Evolutionary conservation across 495 filamentous ascomycete genomes (phyloP).

Genomic region (Pyrenopolyporus hunteri): DNA sequence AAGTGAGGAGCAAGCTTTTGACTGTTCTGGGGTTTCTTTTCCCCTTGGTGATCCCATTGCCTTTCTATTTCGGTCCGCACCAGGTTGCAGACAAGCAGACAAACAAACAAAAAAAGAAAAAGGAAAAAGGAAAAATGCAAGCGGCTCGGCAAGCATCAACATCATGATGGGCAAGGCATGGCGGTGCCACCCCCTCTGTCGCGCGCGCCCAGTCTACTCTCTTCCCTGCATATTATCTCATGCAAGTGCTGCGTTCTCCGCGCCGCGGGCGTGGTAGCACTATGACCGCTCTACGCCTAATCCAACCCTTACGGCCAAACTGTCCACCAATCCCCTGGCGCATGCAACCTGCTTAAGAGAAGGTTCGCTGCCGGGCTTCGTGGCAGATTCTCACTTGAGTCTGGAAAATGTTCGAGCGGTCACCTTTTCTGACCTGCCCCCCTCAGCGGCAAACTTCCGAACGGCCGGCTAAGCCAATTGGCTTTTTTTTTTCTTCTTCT

Average conservation of each 20-base stretch:
- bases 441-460: conserved; percentile 38
- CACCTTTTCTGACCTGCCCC: conserved; percentile 24
- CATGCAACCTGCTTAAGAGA: conserved; percentile 37
- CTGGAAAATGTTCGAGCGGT: conserved; percentile 23
- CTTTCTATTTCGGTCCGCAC: conserved; percentile 5
- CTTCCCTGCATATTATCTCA: conserved; percentile 40
- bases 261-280: conserved; percentile 33
- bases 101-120: no score
- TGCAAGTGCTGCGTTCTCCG: conserved; percentile 39
- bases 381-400: conserved; percentile 56
- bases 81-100: conserved; percentile 29
- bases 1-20: conserved; percentile 6
- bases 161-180: conserved; percentile 7
- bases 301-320: conserved; percentile 25
- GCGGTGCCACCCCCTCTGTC: conserved; percentile 6
- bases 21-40: neutral
- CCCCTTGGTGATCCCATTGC: neutral
- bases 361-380: conserved; percentile 46
- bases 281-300: conserved; percentile 37
- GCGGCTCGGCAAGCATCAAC: conserved; percentile 26
- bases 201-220: conserved; percentile 31
- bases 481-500: conserved; percentile 11
- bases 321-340: conserved; percentile 38
- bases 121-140: no score
- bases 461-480: conserved; percentile 27